phyloP scores from a whole-genome alignment of 2,329 filamentous ascomycete species.

The Microdochium nivale region DNA sequence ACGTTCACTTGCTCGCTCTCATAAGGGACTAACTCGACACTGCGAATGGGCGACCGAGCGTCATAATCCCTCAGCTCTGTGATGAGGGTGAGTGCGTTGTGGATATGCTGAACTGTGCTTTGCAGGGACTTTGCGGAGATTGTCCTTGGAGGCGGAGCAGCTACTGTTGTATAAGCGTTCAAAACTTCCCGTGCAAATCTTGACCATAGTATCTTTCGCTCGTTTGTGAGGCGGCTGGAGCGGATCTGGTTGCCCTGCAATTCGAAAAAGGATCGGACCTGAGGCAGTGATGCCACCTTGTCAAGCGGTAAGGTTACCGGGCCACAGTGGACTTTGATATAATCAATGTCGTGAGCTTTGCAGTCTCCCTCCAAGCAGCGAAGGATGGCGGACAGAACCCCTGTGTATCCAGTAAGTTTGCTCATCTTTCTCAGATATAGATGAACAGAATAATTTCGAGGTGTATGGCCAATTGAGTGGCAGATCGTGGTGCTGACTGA shows the following conservation, averaged over 20 bases:
- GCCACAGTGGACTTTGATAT: neutral
- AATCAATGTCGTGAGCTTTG: neutral
- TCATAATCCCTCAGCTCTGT: slow-evolving; percentile 11
- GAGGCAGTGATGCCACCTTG: neutral
- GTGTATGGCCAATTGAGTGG: no score
- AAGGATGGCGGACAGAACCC: neutral
- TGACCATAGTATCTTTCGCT: neutral
- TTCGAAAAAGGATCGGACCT: neutral
- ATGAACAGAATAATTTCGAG: no score
- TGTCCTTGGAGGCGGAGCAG: slow-evolving; percentile 2
- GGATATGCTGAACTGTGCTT: neutral
- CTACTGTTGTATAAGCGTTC: slow-evolving; percentile 1
- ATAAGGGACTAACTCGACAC: slow-evolving; percentile 10
- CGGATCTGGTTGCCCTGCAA: neutral
- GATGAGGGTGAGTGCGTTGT: slow-evolving; percentile 6
- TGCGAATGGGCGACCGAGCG: slow-evolving; percentile 11
- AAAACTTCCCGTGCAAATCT: slow-evolving; percentile 1
- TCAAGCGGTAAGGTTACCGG: neutral
- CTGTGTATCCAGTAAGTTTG: neutral
- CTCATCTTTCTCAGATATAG: neutral
- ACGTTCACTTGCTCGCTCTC: slow-evolving; percentile 1
- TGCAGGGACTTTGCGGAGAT: neutral
- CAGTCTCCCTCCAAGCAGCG: neutral
- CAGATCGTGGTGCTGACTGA: no score
- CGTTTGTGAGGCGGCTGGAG: neutral